phyloP scores from a whole-genome alignment of 202 grass and related monocot species.

The Cymbopogon flexuosus region DNA sequence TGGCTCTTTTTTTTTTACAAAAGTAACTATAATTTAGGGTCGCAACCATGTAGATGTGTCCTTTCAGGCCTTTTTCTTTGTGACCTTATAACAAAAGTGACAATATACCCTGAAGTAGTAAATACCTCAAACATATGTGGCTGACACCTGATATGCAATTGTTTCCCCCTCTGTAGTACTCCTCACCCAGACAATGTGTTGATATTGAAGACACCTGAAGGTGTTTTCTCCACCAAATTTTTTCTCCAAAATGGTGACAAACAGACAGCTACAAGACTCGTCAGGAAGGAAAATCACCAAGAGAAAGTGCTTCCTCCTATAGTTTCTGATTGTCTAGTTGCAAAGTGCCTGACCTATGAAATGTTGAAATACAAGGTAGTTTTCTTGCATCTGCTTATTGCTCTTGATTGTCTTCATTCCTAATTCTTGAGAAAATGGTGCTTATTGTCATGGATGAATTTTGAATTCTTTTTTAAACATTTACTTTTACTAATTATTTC shows the following conservation, averaged over 20 bases:
- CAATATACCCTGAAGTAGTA: not conserved
- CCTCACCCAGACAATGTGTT: slow-evolving; percentile 68
- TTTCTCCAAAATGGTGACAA: slow-evolving; percentile 56
- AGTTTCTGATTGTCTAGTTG: slow-evolving; percentile 43
- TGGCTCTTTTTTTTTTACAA: not conserved
- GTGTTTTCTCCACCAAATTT: slow-evolving; percentile 69
- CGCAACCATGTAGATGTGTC: not conserved
- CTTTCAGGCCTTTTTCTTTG: not conserved
- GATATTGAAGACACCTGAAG: slow-evolving; percentile 59
- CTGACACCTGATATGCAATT: slow-evolving; percentile 1
- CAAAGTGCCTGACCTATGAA: slow-evolving; percentile 67
- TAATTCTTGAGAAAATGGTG: not conserved
- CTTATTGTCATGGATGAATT: not conserved
- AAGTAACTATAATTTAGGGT: slow-evolving; percentile 1
- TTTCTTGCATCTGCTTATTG: slow-evolving; percentile 14
- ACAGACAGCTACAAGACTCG: slow-evolving; percentile 40
- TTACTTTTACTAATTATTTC: not conserved
- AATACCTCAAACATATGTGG: not conserved
- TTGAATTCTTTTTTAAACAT: not conserved
- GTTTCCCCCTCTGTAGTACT: slow-evolving; percentile 42
- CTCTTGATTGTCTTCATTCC: not conserved
- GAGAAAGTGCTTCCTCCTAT: slow-evolving; percentile 31
- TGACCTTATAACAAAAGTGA: not conserved
- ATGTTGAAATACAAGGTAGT: slow-evolving; percentile 58
- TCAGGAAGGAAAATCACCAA: slow-evolving; percentile 44